phyloP scores from a whole-genome alignment of 306 rosid genomes.

The Begonia loranthoides region DNA sequence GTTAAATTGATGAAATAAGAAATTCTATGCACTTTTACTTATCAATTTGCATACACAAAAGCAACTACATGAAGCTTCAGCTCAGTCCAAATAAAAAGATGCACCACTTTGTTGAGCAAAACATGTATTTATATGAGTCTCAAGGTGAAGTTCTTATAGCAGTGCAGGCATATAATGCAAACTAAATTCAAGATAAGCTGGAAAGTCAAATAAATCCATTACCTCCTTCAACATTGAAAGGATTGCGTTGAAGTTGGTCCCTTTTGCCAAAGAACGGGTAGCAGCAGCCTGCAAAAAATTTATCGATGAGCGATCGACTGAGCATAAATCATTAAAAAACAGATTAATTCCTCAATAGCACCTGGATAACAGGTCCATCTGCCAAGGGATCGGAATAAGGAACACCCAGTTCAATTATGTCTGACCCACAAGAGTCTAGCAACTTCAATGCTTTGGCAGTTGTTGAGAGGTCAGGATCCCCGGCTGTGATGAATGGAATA shows the following conservation, averaged over 20 bases:
- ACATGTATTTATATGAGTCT: no score
- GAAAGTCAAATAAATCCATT: not conserved
- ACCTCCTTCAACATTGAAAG: slow-evolving; percentile 85
- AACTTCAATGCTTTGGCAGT: slow-evolving; percentile 87
- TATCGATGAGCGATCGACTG: slow-evolving; percentile 14
- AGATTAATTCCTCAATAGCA: slow-evolving; percentile 8
- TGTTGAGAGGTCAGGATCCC: slow-evolving; percentile 90
- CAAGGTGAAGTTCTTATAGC: no score
- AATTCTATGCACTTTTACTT: no score
- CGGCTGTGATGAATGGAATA: slow-evolving; percentile 83
- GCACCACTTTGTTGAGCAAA: no score
- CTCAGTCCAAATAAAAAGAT: no score
- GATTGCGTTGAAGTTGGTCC: slow-evolving; percentile 56
- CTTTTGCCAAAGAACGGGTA: slow-evolving; percentile 72
- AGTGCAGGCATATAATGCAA: no score
- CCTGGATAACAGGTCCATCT: slow-evolving; percentile 99
- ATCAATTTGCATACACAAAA: no score
- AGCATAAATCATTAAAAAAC: not conserved
- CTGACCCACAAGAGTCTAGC: slow-evolving; percentile 74
- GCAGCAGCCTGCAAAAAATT: slow-evolving; percentile 75
- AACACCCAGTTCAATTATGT: slow-evolving; percentile 86
- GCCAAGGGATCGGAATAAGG: slow-evolving; percentile 97
- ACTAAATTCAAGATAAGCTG: no score
- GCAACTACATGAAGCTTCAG: no score
- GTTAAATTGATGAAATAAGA: no score